Conservation (phyloP, 108 stramenopile species). For the Fragilaria radians region DNA sequence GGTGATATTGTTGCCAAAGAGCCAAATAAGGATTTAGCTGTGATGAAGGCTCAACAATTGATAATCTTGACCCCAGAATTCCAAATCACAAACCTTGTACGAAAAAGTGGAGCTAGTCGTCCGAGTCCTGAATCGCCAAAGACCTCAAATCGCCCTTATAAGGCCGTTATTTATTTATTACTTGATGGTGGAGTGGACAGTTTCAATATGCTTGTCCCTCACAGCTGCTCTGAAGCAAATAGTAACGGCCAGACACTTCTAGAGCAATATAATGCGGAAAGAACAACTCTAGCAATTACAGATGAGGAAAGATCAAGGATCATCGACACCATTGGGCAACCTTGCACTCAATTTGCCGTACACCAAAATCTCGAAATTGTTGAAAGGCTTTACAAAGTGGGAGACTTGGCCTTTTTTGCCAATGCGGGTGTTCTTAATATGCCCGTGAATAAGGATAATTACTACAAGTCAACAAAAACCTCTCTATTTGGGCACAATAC, state of each 20-base stretch:
- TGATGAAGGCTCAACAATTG: conserved; percentile 32
- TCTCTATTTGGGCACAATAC: conserved; percentile 26
- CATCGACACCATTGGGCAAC: conserved; percentile 32
- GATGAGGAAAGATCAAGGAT: neutral
- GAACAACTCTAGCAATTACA: conserved; percentile 9
- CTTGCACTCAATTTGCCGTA: conserved; percentile 52
- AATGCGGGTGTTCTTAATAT: conserved; percentile 60
- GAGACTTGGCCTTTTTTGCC: conserved; percentile 54
- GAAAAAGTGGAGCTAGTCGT: conserved; percentile 3
- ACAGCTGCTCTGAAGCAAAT: conserved; percentile 8
- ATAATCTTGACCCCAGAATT: conserved; percentile 35
- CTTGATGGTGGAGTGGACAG: conserved; percentile 45
- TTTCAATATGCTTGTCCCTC: conserved; percentile 34
- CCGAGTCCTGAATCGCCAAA: conserved; percentile 6
- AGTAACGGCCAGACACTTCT: conserved; percentile 8
- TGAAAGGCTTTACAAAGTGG: conserved; percentile 47
- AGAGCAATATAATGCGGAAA: conserved; percentile 14
- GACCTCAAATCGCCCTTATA: conserved; percentile 29
- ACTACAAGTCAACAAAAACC: neutral
- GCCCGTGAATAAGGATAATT: conserved; percentile 15
- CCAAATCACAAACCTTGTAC: neutral
- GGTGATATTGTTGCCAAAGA: conserved; percentile 11
- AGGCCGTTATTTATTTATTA: conserved; percentile 44
- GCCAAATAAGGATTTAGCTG: conserved; percentile 14
- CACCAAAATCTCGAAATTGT: conserved; percentile 26